Percentiles rank a stretch among this genome's conserved stretches.
Conservation (phyloP, 2,329 filamentous ascomycete genomes). For the Rhinocladiella similis region DNA sequence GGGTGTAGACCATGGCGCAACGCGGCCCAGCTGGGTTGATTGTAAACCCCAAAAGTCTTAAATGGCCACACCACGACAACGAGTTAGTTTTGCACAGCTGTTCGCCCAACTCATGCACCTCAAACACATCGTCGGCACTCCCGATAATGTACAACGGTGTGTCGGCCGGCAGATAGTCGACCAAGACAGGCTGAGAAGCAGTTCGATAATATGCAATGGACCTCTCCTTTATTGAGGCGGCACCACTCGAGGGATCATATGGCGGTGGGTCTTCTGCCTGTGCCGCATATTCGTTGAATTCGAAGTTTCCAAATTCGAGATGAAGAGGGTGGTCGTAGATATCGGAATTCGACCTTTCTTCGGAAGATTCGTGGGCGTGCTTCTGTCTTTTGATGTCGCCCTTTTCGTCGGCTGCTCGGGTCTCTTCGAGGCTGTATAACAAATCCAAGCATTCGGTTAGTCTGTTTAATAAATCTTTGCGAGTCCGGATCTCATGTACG, state of each 20-base stretch:
- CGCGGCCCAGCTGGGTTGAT: slow-evolving; percentile 25
- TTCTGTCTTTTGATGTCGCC: slow-evolving; percentile 20
- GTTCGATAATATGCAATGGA: slow-evolving; percentile 25
- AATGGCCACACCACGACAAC: slow-evolving; percentile 29
- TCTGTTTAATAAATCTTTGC: slow-evolving; percentile 52
- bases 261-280: slow-evolving; percentile 27
- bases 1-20: slow-evolving; percentile 29
- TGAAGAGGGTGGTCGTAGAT: slow-evolving; percentile 28
- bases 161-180: slow-evolving; percentile 27
- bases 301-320: slow-evolving; percentile 26
- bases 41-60: slow-evolving; percentile 44
- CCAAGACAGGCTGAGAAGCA: slow-evolving; percentile 23
- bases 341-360: slow-evolving; percentile 17
- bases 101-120: slow-evolving; percentile 26
- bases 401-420: slow-evolving; percentile 40
- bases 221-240: slow-evolving; percentile 16
- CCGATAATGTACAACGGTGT: slow-evolving; percentile 23
- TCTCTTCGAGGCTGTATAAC: slow-evolving; percentile 63
- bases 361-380: slow-evolving; percentile 15
- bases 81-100: slow-evolving; percentile 20
- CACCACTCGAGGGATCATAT: slow-evolving; percentile 26
- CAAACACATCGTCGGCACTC: slow-evolving; percentile 27
- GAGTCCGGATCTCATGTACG: slow-evolving; percentile 30
- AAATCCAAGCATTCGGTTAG: slow-evolving; percentile 64
- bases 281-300: slow-evolving; percentile 20